Evolutionary conservation across 2,329 filamentous ascomycete genomes (phyloP).

Genomic region (Didymella segeticola): DNA sequence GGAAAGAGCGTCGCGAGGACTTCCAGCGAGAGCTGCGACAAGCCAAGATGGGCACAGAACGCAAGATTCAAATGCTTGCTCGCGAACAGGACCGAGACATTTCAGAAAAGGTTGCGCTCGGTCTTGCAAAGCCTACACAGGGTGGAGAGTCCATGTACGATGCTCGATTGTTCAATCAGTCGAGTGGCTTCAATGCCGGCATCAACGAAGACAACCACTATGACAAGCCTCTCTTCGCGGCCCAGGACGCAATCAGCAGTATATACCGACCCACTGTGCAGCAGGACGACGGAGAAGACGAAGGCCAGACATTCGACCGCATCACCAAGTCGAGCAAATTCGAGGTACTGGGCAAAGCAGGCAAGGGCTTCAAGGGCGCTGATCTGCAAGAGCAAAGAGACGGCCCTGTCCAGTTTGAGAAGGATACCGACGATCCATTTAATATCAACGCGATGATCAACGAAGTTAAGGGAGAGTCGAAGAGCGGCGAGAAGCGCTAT

Average conservation of each 20-base stretch:
- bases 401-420: slow-evolving; percentile 96
- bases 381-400: slow-evolving; percentile 83
- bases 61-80: slow-evolving; percentile 89
- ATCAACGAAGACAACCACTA: slow-evolving; percentile 98
- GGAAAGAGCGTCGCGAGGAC: slow-evolving; percentile 79
- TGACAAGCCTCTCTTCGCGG: slow-evolving; percentile 95
- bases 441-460: slow-evolving; percentile 93
- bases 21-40: slow-evolving; percentile 90
- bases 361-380: slow-evolving; percentile 87
- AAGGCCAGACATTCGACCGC: slow-evolving; percentile 81
- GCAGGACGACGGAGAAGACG: slow-evolving; percentile 76
- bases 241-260: slow-evolving; percentile 90
- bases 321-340: slow-evolving; percentile 88
- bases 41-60: slow-evolving; percentile 93
- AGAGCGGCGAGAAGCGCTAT: slow-evolving; percentile 72
- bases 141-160: slow-evolving; percentile 96
- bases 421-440: slow-evolving; percentile 85
- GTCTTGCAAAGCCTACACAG: slow-evolving; percentile 92
- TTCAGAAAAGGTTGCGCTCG: slow-evolving; percentile 93
- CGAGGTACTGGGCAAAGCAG: slow-evolving; percentile 82
- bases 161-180: slow-evolving; percentile 92
- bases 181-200: slow-evolving; percentile 85
- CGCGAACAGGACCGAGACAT: slow-evolving; percentile 97
- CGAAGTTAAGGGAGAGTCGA: slow-evolving; percentile 71
- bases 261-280: slow-evolving; percentile 85